phyloP scores from a whole-genome alignment of 2,329 filamentous ascomycete species.

The Leptographium lundbergii region DNA sequence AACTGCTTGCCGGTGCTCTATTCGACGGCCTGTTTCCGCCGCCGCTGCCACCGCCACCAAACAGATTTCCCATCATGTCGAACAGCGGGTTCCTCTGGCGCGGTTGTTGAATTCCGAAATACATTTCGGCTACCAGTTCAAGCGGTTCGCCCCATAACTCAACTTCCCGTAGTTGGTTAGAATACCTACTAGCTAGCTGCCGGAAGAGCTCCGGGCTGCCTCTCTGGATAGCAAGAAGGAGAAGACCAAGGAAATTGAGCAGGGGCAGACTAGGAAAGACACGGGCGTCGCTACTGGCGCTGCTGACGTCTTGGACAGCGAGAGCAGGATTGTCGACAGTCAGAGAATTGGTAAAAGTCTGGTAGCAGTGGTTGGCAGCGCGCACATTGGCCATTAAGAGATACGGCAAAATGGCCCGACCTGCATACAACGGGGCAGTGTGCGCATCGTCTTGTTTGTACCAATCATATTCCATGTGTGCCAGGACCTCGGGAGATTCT shows the following conservation, averaged over 20 bases:
- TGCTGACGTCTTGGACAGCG: constrained; percentile 70
- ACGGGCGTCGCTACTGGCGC: constrained; percentile 57
- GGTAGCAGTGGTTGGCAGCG: constrained; percentile 72
- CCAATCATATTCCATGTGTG: constrained; percentile 83
- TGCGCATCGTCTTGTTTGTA: constrained; percentile 82
- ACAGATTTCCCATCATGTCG: constrained; percentile 96
- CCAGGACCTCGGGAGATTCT: constrained; percentile 71
- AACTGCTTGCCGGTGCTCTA: constrained; percentile 22
- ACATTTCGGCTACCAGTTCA: constrained; percentile 86
- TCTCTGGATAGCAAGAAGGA: constrained; percentile 74
- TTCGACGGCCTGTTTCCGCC: constrained; percentile 28
- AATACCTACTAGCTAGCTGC: constrained; percentile 73
- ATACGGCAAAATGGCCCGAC: constrained; percentile 80
- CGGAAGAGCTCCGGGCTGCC: constrained; percentile 67
- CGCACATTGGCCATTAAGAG: constrained; percentile 82
- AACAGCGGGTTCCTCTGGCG: constrained; percentile 84
- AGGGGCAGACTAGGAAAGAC: constrained; percentile 88
- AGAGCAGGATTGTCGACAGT: constrained; percentile 42
- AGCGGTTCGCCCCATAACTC: constrained; percentile 71
- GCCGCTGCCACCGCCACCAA: constrained; percentile 55
- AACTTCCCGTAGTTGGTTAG: constrained; percentile 61
- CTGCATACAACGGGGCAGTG: constrained; percentile 74
- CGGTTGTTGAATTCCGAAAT: constrained; percentile 84
- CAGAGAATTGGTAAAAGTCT: constrained; percentile 59
- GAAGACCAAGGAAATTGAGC: constrained; percentile 80